These are phyloP conservation scores for Pseudogymnoascus sp. DNA, from an alignment of 2,329 filamentous ascomycete species.

Conservation along the genomic window DNA sequence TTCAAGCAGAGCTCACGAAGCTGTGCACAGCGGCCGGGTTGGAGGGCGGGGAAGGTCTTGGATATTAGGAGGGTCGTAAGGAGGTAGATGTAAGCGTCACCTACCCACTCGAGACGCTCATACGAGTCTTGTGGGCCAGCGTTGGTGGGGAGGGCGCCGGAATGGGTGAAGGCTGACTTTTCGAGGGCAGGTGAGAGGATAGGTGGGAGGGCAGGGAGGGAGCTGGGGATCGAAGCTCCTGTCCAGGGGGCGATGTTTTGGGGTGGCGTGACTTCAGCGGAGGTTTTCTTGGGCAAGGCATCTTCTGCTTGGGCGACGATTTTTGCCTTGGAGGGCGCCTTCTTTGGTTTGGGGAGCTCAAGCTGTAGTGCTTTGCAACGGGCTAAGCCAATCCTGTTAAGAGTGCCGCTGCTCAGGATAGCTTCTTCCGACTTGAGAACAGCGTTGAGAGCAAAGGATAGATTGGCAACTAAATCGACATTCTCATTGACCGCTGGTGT, in stretches of 20 bases:
- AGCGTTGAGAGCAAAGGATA: background rate
- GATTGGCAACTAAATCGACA: background rate
- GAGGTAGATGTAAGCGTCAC: constrained; percentile 76
- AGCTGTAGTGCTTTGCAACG: constrained; percentile 1
- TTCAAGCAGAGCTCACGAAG: constrained; percentile 71
- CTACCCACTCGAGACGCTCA: constrained; percentile 80
- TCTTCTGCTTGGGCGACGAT: background rate
- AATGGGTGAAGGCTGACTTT: constrained; percentile 58
- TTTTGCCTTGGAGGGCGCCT: background rate
- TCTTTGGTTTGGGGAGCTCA: constrained; percentile 7
- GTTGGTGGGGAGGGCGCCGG: constrained; percentile 17
- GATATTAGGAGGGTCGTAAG: constrained; percentile 69
- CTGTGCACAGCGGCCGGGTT: constrained; percentile 62
- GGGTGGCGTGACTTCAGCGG: constrained; percentile 13
- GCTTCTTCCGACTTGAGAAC: background rate
- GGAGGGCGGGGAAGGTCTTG: constrained; percentile 55
- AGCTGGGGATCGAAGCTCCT: constrained; percentile 38
- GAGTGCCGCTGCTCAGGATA: constrained; percentile 1
- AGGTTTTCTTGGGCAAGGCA: background rate
- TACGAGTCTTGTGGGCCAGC: constrained; percentile 43
- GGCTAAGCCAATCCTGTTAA: constrained; percentile 2
- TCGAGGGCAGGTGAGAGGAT: constrained; percentile 53
- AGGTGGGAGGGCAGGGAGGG: constrained; percentile 50
- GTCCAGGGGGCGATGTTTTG: constrained; percentile 39
- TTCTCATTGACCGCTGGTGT: background rate